These are phyloP conservation scores for Dactylonectria macrodidyma DNA, from an alignment of 2,329 filamentous ascomycete species.

Conservation along the genomic window DNA sequence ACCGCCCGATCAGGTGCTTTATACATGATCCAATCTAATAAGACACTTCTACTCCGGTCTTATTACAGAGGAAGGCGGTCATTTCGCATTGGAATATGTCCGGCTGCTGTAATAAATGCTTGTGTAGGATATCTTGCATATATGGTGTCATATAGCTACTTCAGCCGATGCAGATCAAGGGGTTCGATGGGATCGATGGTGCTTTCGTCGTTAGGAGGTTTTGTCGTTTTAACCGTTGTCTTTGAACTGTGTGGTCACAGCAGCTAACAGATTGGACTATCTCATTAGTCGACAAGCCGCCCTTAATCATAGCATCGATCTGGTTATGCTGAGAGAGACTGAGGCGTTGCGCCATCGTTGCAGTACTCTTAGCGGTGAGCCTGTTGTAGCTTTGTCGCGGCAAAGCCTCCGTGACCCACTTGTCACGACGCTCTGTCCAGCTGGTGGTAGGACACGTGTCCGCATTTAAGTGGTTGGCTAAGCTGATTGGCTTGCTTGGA, in stretches of 20 bases:
- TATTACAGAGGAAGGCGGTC: neutral
- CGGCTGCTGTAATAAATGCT: neutral
- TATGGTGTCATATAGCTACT: conserved; percentile 4
- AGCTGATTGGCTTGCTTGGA: no score
- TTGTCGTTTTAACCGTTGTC: no score
- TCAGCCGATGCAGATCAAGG: no score
- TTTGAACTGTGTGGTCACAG: neutral
- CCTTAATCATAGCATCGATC: conserved; percentile 14
- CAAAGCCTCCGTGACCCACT: no score
- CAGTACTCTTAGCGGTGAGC: neutral
- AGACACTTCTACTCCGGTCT: conserved; percentile 1
- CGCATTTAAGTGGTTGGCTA: no score
- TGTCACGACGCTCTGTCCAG: no score
- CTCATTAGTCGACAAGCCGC: conserved; percentile 11
- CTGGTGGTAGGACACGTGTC: no score
- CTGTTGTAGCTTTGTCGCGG: no score
- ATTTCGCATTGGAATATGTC: conserved; percentile 12
- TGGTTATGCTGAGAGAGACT: conserved; percentile 8
- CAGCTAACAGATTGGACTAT: conserved; percentile 10
- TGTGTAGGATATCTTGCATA: conserved; percentile 12
- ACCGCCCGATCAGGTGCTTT: no score
- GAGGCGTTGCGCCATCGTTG: neutral
- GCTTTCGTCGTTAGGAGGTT: no score
- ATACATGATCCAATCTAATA: no score
- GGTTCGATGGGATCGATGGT: no score